Conservation (phyloP, 2,329 filamentous ascomycete genomes). For the Fusarium oligoseptatum region DNA sequence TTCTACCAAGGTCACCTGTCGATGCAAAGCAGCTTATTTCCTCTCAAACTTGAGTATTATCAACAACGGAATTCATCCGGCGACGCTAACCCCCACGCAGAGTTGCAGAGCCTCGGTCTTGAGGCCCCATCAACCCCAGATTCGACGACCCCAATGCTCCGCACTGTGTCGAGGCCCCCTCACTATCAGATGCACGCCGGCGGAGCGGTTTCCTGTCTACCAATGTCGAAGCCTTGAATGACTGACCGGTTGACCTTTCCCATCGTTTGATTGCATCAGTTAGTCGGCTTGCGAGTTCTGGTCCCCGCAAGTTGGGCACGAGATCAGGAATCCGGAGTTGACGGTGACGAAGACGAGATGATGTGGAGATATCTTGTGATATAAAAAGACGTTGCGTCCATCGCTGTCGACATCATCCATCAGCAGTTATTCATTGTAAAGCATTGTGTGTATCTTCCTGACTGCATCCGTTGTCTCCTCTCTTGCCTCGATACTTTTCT, state of each 20-base stretch:
- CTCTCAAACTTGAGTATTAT: background rate
- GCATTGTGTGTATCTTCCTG: background rate
- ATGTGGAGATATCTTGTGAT: background rate
- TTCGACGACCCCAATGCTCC: constrained; percentile 25
- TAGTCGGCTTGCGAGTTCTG: constrained; percentile 11
- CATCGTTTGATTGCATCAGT: constrained; percentile 26
- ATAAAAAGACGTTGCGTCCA: background rate
- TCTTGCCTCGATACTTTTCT: background rate
- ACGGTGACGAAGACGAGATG: background rate
- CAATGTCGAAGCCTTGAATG: constrained; percentile 35
- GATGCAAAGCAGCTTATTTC: background rate
- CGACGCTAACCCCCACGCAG: constrained; percentile 39
- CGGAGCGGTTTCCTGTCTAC: constrained; percentile 28
- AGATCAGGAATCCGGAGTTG: constrained; percentile 1
- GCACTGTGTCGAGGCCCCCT: constrained; percentile 25
- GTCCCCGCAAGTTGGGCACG: constrained; percentile 4
- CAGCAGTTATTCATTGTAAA: background rate
- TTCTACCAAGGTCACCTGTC: background rate
- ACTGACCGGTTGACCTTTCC: constrained; percentile 32
- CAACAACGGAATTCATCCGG: background rate
- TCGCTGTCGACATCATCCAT: background rate
- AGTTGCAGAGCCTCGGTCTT: constrained; percentile 27
- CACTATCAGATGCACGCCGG: constrained; percentile 30
- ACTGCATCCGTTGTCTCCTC: background rate
- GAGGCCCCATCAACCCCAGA: constrained; percentile 38